Evolutionary conservation across 345 rosid genomes (phyloP).

Genomic region (Cardamine chenopodiifolia): DNA sequence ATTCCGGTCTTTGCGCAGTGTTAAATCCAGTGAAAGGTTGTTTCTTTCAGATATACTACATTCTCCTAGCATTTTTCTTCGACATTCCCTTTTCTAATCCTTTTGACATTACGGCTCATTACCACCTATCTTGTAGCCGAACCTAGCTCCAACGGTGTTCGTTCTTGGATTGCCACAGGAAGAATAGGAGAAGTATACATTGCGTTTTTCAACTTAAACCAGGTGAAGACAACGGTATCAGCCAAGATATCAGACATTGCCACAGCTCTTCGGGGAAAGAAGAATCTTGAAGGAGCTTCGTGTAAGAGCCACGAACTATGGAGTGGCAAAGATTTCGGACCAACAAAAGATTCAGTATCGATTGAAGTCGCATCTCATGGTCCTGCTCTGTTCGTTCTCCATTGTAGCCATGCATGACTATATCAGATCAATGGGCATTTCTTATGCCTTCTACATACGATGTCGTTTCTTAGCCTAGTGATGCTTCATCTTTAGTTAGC

Average conservation of each 20-base stretch:
- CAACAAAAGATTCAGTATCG: constrained; percentile 41
- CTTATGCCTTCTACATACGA: neutral
- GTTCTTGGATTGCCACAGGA: constrained; percentile 90
- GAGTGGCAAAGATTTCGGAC: constrained; percentile 52
- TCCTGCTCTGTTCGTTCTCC: constrained; percentile 61
- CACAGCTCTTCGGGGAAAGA: constrained; percentile 49
- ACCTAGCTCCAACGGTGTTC: constrained; percentile 53
- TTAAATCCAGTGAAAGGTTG: constrained; percentile 62
- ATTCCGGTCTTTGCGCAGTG: constrained; percentile 84
- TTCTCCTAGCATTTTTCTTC: no score
- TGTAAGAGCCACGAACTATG: constrained; percentile 67
- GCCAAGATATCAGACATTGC: constrained; percentile 59
- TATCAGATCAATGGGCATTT: neutral
- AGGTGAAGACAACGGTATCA: constrained; percentile 52
- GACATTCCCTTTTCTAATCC: neutral
- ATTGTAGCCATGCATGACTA: constrained; percentile 47
- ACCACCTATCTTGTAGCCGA: no score
- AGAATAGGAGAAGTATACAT: constrained; percentile 62
- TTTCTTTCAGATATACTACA: no score
- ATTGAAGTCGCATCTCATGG: constrained; percentile 56
- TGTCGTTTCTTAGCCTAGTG: neutral
- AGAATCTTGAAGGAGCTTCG: constrained; percentile 43
- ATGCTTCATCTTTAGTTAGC: constrained; percentile 17
- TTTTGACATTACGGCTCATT: no score
- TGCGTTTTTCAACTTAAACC: constrained; percentile 66